phyloP scores from a whole-genome alignment of 2,329 filamentous ascomycete genomes.

The Trichoderma brevicompactum region DNA sequence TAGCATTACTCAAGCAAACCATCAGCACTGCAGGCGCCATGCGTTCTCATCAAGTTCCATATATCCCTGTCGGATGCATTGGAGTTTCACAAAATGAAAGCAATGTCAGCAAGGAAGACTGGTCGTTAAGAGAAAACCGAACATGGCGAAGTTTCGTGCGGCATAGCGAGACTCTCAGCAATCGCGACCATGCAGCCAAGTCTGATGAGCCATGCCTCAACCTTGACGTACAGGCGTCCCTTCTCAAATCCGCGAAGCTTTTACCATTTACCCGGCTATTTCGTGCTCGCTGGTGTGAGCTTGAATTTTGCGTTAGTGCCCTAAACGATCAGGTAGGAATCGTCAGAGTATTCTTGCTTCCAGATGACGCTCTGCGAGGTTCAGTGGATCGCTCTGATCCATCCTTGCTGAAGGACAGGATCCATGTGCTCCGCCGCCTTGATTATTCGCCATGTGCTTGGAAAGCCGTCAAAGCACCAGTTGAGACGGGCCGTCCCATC shows the following conservation, averaged over 20 bases:
- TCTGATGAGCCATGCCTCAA: conserved; percentile 28
- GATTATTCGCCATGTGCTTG: conserved; percentile 62
- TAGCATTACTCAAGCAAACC: neutral
- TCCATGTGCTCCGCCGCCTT: conserved; percentile 54
- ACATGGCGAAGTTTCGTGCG: conserved; percentile 10
- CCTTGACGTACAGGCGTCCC: conserved; percentile 29
- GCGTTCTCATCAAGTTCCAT: conserved; percentile 33
- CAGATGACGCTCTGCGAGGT: conserved; percentile 65
- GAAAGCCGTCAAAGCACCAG: conserved; percentile 47
- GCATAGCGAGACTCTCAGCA: neutral
- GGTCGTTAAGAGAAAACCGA: conserved; percentile 24
- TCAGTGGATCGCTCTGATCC: conserved; percentile 54
- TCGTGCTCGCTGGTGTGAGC: conserved; percentile 47
- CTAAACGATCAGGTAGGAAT: conserved; percentile 36
- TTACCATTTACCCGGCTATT: conserved; percentile 38
- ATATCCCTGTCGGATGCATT: conserved; percentile 50
- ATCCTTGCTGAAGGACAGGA: conserved; percentile 51
- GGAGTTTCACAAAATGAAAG: conserved; percentile 36
- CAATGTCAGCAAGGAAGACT: conserved; percentile 29
- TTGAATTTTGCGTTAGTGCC: conserved; percentile 44
- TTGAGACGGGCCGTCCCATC: conserved; percentile 13
- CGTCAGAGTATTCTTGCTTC: conserved; percentile 64
- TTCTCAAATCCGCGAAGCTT: conserved; percentile 37
- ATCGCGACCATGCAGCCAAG: conserved; percentile 35
- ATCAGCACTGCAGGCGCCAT: conserved; percentile 26